A percentile compares a stretch with the other conserved stretches of the same genome.
Evolutionary conservation across 2,329 filamentous ascomycete species (phyloP).

Genomic region (Zymoseptoria pseudotritici): DNA sequence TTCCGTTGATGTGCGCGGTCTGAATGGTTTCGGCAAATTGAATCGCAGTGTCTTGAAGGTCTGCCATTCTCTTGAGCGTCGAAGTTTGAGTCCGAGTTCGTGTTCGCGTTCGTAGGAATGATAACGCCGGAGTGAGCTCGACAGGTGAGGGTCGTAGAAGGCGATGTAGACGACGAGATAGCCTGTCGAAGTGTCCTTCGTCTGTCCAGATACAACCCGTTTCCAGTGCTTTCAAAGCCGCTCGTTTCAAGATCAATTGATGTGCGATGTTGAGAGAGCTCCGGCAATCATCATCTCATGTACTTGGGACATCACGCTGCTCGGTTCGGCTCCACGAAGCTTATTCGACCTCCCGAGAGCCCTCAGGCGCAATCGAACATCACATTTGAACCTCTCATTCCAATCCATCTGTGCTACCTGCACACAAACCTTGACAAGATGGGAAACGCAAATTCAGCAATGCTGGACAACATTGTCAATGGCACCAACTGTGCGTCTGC

Average conservation of each 20-base stretch:
- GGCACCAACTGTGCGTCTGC: conserved; percentile 78
- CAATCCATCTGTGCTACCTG: neutral
- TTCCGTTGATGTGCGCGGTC: conserved; percentile 65
- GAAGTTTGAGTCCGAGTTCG: too few relatives aligned
- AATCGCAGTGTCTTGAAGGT: conserved; percentile 26
- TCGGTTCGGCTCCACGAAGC: neutral
- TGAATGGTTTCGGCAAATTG: conserved; percentile 74
- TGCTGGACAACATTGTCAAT: conserved; percentile 93
- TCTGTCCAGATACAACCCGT: neutral
- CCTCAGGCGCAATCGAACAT: neutral
- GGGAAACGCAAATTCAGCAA: conserved; percentile 53
- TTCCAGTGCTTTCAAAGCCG: too few relatives aligned
- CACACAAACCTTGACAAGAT: conserved; percentile 30
- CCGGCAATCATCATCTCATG: neutral
- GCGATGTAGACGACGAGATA: neutral
- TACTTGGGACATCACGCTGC: neutral
- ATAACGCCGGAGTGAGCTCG: neutral
- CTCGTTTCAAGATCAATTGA: too few relatives aligned
- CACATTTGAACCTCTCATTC: neutral
- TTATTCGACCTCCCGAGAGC: neutral
- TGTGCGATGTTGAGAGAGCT: neutral
- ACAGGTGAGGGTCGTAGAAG: neutral
- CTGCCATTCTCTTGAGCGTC: conserved; percentile 13
- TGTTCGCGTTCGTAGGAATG: neutral
- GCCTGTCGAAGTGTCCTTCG: neutral